Conservation (phyloP, 495 filamentous ascomycete genomes). For the Talaromyces adpressus region DNA sequence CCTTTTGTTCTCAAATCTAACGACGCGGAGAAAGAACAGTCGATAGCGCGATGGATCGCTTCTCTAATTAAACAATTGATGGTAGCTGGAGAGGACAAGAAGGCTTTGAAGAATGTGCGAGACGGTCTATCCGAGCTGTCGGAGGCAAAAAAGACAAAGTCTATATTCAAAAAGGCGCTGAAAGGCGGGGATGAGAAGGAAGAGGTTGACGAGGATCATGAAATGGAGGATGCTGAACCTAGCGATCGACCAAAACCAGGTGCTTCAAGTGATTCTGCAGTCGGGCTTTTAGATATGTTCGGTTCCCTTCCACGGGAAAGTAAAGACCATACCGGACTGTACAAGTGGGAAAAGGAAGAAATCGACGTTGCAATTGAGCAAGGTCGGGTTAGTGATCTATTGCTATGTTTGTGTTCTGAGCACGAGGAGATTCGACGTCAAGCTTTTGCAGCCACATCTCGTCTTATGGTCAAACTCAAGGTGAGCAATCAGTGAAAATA, state of each 20-base stretch:
- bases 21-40: conserved; percentile 24
- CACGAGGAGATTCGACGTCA: conserved; percentile 68
- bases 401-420: conserved; percentile 68
- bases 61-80: conserved; percentile 39
- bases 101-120: conserved; percentile 32
- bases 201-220: conserved; percentile 8
- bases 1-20: conserved; percentile 53
- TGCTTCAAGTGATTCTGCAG: conserved; percentile 9
- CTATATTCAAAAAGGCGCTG: conserved; percentile 33
- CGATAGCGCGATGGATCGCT: conserved; percentile 50
- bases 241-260: background rate
- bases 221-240: conserved; percentile 18
- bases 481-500: conserved; percentile 19
- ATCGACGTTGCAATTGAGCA: conserved; percentile 68
- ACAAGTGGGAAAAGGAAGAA: conserved; percentile 67
- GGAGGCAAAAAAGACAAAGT: conserved; percentile 29
- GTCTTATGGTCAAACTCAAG: conserved; percentile 59
- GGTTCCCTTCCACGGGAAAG: conserved; percentile 33
- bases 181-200: conserved; percentile 23
- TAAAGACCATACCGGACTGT: conserved; percentile 32
- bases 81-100: conserved; percentile 33
- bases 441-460: conserved; percentile 59
- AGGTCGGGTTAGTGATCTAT: conserved; percentile 56
- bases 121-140: conserved; percentile 30
- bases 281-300: conserved; percentile 35